These are phyloP conservation scores for Venturia aucupariae DNA, from an alignment of 2,329 filamentous ascomycete species.

Conservation along the genomic window DNA sequence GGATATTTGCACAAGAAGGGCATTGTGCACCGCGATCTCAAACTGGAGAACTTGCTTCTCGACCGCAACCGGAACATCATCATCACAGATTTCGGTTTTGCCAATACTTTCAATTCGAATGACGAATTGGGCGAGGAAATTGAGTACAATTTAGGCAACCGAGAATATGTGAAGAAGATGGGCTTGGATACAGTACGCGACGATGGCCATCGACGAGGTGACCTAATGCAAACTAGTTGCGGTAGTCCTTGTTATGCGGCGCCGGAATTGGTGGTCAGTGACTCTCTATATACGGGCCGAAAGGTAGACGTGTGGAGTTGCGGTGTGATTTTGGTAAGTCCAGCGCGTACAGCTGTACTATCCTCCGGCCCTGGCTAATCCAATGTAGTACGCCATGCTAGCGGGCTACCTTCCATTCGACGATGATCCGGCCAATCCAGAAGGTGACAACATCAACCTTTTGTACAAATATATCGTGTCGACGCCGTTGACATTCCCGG, in stretches of 20 bases:
- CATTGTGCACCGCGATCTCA: conserved; percentile 94
- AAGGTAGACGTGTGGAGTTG: conserved; percentile 99
- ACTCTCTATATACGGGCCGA: conserved; percentile 90
- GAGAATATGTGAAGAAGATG: conserved; percentile 77
- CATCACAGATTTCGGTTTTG: conserved; percentile 98
- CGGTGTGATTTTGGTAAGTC: conserved; percentile 87
- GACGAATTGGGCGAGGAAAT: conserved; percentile 88
- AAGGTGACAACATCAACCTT: conserved; percentile 98
- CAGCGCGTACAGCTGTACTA: background rate
- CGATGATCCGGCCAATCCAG: conserved; percentile 94
- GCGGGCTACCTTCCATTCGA: conserved; percentile 96
- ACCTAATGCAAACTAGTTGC: conserved; percentile 98
- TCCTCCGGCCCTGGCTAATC: background rate
- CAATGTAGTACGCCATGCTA: conserved; percentile 83
- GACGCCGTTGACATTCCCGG: conserved; percentile 91
- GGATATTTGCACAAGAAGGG: conserved; percentile 98
- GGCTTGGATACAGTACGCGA: conserved; percentile 72
- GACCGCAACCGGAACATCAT: conserved; percentile 98
- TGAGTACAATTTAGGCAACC: conserved; percentile 76
- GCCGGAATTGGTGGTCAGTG: conserved; percentile 92
- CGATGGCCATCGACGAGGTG: conserved; percentile 72
- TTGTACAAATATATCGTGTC: conserved; percentile 99
- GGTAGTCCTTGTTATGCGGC: conserved; percentile 97
- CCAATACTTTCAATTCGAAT: conserved; percentile 85
- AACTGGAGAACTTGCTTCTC: conserved; percentile 88